Base-by-base conservation (phyloP, 2,329 filamentous ascomycete genomes). In the Colletotrichum filicis region DNA sequence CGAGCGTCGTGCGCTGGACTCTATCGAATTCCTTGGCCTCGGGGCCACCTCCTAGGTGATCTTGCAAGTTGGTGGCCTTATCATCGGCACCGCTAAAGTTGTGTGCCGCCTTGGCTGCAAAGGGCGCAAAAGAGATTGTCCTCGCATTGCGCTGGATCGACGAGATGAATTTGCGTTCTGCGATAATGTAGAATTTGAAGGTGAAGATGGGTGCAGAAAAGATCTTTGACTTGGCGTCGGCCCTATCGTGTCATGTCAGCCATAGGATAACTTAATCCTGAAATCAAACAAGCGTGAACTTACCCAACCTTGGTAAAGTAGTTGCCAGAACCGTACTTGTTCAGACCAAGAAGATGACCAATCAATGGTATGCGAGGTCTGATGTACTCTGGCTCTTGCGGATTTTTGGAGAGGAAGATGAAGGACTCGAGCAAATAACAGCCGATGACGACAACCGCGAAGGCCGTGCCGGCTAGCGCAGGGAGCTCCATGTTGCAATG, bases 321-420 rank as follows among this genome's bases (percentile, higher is more conserved):
- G 22, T 8, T 16, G 12, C 68, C 68, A 16, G 66, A 14, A 6
- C 58, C 59, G 12, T 58, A 35, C 59, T 32, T 63, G 22, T 30
- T 32, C 30, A 68, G 16, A 30, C 66, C 70, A 42, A 73, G 35
- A 26, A 73, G 37, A 7, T 72, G 66, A 0, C 70, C 70, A 7
- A 73, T 42, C 14, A 73, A 66, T n/a, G 70, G 70, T n/a, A 73
- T 28, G 12, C 32, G 42, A 30, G 70, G 59, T 14, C 66, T 55
- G 24, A 60, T 19, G 42, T 58, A 59, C 4, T 53, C 32, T 3
- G 59, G 70, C 16, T 73, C 58, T 7, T 24, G 35, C 5, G 58
- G 24, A 32, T 60, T 66, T 9, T 57, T 32, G 53, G 56, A 5
- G 30, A 69, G 22, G 58, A 63, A 53, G 24, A 69, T 16, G 16